These are phyloP conservation scores for Phytophthora multivora DNA, from an alignment of 352 stramenopile species.

Conservation along the genomic window DNA sequence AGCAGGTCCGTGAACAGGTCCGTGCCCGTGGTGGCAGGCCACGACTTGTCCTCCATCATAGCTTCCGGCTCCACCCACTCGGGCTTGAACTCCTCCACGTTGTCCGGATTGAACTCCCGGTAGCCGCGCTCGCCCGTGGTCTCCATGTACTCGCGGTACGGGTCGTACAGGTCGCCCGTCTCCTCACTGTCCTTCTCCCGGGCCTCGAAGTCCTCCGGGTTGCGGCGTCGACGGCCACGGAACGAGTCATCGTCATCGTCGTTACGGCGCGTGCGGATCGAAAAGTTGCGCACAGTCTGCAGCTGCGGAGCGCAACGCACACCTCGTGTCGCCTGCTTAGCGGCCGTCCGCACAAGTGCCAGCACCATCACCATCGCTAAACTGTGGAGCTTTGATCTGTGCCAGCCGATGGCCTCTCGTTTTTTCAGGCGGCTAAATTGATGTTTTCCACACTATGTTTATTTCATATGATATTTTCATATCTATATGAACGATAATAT, in stretches of 20 bases:
- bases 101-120: conserved; percentile 82
- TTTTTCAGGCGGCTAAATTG: conserved; percentile 2
- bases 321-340: conserved; percentile 34
- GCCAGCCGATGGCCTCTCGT: conserved; percentile 34
- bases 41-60: conserved; percentile 91
- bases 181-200: conserved; percentile 18
- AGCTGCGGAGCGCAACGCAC: conserved; percentile 14
- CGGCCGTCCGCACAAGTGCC: conserved; percentile 49
- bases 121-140: conserved; percentile 68
- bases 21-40: conserved; percentile 75
- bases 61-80: conserved; percentile 78
- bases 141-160: conserved; percentile 85
- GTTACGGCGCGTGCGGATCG: conserved; percentile 17
- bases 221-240: conserved; percentile 27
- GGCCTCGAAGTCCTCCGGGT: conserved; percentile 22
- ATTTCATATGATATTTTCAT: neutral
- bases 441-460: neutral
- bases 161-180: conserved; percentile 69
- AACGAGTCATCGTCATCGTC: conserved; percentile 36
- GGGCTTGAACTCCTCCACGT: conserved; percentile 56
- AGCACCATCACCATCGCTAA: conserved; percentile 41
- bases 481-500: neutral
- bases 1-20: conserved; percentile 85
- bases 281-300: conserved; percentile 22
- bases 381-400: conserved; percentile 15